Evolutionary conservation across 805 yeast species (phyloP).

Genomic region (Candida dajiaensis): DNA sequence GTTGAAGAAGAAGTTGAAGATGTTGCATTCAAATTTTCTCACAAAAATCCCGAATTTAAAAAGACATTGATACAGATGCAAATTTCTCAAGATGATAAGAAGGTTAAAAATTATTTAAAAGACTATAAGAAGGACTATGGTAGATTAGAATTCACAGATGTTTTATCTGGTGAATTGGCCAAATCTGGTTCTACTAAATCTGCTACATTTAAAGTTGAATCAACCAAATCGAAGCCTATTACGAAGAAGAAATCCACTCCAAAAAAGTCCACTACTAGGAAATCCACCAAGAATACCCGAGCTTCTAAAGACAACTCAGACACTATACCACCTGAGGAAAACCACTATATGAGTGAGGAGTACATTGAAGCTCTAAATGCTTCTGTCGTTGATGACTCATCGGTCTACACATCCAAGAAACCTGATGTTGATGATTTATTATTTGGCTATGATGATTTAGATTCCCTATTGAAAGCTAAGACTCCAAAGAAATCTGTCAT

Average conservation of each 20-base stretch:
- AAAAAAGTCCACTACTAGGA: neutral
- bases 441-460: neutral
- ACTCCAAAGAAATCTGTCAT: neutral
- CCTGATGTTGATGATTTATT: neutral
- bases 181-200: neutral
- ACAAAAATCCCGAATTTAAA: conserved; percentile 9
- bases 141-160: conserved; percentile 8
- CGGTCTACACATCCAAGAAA: neutral
- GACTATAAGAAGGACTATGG: conserved; percentile 9
- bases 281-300: neutral
- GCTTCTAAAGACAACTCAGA: neutral
- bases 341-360: neutral
- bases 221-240: neutral
- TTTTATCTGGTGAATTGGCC: conserved; percentile 8
- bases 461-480: neutral
- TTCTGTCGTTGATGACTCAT: neutral
- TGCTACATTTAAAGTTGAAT: neutral
- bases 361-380: neutral
- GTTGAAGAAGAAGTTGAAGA: neutral
- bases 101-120: conserved; percentile 5
- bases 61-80: conserved; percentile 11
- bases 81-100: conserved; percentile 7
- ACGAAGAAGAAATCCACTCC: neutral
- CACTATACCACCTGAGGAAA: neutral
- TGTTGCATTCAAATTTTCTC: conserved; percentile 6